Evolutionary conservation across 257 asterid species (phyloP), one percentile per base, ranked within the genome.

Genomic region (Asclepias syriaca): DNA sequence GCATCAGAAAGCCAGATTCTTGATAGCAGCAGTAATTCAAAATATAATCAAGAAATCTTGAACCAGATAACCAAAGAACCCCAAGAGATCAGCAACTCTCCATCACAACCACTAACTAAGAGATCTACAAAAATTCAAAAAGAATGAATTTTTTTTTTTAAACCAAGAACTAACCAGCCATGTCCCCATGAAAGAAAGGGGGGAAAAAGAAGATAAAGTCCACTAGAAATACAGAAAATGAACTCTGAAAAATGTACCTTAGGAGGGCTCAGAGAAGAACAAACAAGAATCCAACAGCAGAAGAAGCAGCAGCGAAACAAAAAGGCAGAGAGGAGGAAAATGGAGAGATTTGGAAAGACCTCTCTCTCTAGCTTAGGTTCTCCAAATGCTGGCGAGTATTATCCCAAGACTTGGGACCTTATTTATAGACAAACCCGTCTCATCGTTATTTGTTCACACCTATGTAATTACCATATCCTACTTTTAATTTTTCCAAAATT

Each of bases 371-470:
- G 18, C 59, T 50, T 66, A 55, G 65, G 68, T n/a, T n/a, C 67
- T 57, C 80, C 76, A 75, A 75, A 56, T 65, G 72, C 74, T 75
- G 76, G 80, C 78, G 63, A 71, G 80, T 74, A 4, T 50, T 8
- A 0, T 6, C 15, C 5, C 0, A 2, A 8, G 45, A 7, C 0
- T 37, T 6, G 53, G 75, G 11, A 49, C 55, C 49, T 12, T 78
- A 81, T 75, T 75, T 81, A 81, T 81, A 78, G 68, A 39, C 65
- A 48, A 16, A 9, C n/a, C n/a, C 9, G 37, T 60, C 74, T 22
- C 24, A 19, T 2, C 22, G 4, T 16, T 61, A 8, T 39, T 50
- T 50, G 55, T 43, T 66, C 43, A 34, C 16, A 15, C 27, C n/a
- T 9, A 8, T 32, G 66, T 6, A 6, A 43, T 6, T 43, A 57